Base-by-base conservation (phyloP, 1,284 basidiomycete species). In the Marasmius fiardii region DNA sequence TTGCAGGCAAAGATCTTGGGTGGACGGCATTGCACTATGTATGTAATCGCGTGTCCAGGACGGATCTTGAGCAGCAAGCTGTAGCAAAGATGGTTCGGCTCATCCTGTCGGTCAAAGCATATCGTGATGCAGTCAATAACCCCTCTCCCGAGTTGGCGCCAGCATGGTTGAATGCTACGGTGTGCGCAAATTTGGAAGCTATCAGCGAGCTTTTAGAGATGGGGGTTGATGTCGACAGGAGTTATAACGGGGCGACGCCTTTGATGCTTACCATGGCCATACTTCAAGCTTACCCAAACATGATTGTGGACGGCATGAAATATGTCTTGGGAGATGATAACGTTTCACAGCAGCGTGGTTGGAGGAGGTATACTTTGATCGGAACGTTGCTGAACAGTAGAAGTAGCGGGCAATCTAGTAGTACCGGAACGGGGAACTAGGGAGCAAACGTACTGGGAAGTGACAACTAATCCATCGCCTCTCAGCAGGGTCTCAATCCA, bases 131-230 rank as follows among this genome's bases (percentile, higher is more conserved):
- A 4, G 12, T 47, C n/a, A 33, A 47, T 12, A 34, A 57, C 35
- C n/a, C 23, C 5, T 41, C 39, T n/a, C 20, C n/a, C n/a, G 5
- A 39, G 6, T 23, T 11, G 11, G 44, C 21, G 20, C 41, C 41
- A 6, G 31, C 45, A 18, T 41, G 41, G 20, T 53, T 53, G n/a
- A 5, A 8, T 5, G 48, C 51, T 20, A 31, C 37, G 7, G 16
- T 54, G 16, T 34, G n/a, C 1, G 52, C 34, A 18, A 57, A 57
- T n/a, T 50, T 50, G 35, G 56, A 57, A 31, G 48, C 54, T 12
- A 39, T 53, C 12, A 28, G n/a, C 4, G 48, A 53, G 52, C 33
- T 50, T 26, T 53, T 50, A 21, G 56, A 57, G 21, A 35, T 11
- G 24, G 21, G 50, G 26, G 50, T 24, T 10, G 26, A 16, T 24